These are phyloP conservation scores for Nitzschia inconspicua DNA, from an alignment of 108 stramenopile species.

Conservation along the genomic window DNA sequence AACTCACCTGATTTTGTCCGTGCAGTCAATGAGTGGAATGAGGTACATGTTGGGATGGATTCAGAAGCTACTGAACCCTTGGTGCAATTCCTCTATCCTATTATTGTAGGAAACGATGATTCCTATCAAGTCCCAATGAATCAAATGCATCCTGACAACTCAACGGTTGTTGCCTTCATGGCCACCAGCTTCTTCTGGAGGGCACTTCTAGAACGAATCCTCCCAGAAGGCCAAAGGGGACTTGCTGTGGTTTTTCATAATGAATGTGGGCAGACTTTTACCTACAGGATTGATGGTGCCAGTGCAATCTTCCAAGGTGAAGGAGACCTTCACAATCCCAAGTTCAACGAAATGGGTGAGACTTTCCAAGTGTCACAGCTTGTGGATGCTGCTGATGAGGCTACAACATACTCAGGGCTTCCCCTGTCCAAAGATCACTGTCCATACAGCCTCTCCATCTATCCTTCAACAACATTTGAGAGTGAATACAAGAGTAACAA, in stretches of 20 bases:
- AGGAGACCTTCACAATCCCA: conserved; percentile 42
- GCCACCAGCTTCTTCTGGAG: conserved; percentile 7
- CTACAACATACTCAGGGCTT: conserved; percentile 7
- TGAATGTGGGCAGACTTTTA: conserved; percentile 29
- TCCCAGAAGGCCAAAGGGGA: conserved; percentile 45
- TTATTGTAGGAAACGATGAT: neutral
- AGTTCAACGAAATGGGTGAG: conserved; percentile 12
- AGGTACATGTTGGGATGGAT: neutral
- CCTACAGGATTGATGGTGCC: conserved; percentile 33
- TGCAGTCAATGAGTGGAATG: too few species aligned
- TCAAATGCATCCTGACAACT: neutral
- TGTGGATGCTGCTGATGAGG: neutral
- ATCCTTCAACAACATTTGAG: conserved; percentile 49
- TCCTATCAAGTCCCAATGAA: neutral
- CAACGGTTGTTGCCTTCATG: neutral
- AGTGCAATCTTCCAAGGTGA: conserved; percentile 32
- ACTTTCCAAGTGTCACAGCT: neutral
- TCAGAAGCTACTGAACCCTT: neutral
- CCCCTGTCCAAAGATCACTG: neutral
- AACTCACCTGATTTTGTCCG: too few species aligned
- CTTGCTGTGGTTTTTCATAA: conserved; percentile 38
- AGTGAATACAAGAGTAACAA: neutral
- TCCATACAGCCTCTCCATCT: conserved; percentile 27
- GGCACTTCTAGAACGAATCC: conserved; percentile 13
- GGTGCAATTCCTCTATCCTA: conserved; percentile 9